phyloP scores from a whole-genome alignment of 192 early-diverging fungal genomes.

The Gamsiella multidivaricata region DNA sequence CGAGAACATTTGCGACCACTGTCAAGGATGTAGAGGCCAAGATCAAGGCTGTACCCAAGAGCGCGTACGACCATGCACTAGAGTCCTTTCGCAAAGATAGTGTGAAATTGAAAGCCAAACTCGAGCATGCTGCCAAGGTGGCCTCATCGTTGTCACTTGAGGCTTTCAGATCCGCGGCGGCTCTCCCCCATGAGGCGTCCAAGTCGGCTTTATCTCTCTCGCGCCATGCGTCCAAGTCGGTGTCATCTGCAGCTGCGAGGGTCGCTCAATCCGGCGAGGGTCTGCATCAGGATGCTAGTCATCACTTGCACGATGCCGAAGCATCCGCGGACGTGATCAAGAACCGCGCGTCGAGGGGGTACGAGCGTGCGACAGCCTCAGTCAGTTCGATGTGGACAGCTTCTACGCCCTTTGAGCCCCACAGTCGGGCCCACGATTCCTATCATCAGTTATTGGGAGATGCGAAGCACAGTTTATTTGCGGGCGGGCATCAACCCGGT shows the following conservation, averaged over 20 bases:
- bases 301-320: constrained; percentile 16
- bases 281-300: constrained; percentile 19
- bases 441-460: constrained; percentile 27
- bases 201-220: constrained; percentile 36
- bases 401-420: constrained; percentile 24
- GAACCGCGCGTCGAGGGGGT: constrained; percentile 16
- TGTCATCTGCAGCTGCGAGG: constrained; percentile 15
- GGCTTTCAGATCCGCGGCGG: constrained; percentile 31
- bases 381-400: constrained; percentile 42
- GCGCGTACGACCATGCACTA: constrained; percentile 32
- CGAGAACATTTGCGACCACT: constrained; percentile 6
- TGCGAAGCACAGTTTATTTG: constrained; percentile 27
- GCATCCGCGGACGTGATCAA: constrained; percentile 14
- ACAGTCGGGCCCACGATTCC: constrained; percentile 28
- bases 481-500: neutral
- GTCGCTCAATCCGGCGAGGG: constrained; percentile 9
- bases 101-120: constrained; percentile 27
- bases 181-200: constrained; percentile 2
- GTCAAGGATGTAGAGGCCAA: constrained; percentile 35
- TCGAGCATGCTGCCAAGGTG: constrained; percentile 28
- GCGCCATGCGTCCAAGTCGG: constrained; percentile 31
- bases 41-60: constrained; percentile 43
- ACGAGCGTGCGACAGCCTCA: constrained; percentile 30
- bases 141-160: constrained; percentile 29
- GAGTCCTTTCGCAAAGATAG: constrained; percentile 39